Base-by-base conservation (phyloP, 139 green algal species). In the Helicosporidium sp. region DNA sequence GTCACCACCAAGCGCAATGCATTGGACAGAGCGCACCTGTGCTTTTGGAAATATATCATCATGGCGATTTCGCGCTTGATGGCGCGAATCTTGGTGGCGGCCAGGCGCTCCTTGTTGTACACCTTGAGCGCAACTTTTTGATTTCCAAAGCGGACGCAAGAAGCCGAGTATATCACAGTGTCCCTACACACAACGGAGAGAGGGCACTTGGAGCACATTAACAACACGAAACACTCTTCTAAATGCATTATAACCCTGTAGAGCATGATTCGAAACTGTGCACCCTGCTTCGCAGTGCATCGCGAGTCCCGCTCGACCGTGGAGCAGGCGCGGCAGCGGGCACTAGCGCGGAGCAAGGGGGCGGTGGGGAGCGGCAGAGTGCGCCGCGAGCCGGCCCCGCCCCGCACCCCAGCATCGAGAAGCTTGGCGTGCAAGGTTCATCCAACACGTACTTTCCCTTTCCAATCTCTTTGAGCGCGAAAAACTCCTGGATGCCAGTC, bases 11-110 rank as follows among this genome's bases (percentile, higher is more conserved):
- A n/a, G n/a, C n/a, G n/a, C n/a, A n/a, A n/a, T n/a, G n/a, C n/a
- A 34, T 5, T 0, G 20, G 22, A n/a, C n/a, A n/a, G n/a, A n/a
- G n/a, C n/a, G n/a, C 37, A 43, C 48, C 33, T 34, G 31, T 37
- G 31, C 31, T 54, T 26, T 23, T 44, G 56, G 41, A 83, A 69
- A 49, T 55, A 78, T 10, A 65, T 55, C 73, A 84, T 80, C 61
- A 84, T 83, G 6, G 66, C 63, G 16, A 75, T 65, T 35, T 84
- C 75, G 3, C 75, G 49, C 45, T 70, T 72, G 40, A 83, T 63
- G 24, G 64, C 66, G 2, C 74, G 52, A 17, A 72, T 49, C 45
- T 84, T 83, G 37, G 64, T 67, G 24, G 52, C 13, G 7, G 60
- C 56, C 22, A 76, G 28, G 29, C 51, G 64, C 17, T 24, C 33